A percentile compares a stretch with the other conserved stretches of the same genome.
phyloP scores from a whole-genome alignment of 208 protist species.

The Trypanosomatidae sp. region DNA sequence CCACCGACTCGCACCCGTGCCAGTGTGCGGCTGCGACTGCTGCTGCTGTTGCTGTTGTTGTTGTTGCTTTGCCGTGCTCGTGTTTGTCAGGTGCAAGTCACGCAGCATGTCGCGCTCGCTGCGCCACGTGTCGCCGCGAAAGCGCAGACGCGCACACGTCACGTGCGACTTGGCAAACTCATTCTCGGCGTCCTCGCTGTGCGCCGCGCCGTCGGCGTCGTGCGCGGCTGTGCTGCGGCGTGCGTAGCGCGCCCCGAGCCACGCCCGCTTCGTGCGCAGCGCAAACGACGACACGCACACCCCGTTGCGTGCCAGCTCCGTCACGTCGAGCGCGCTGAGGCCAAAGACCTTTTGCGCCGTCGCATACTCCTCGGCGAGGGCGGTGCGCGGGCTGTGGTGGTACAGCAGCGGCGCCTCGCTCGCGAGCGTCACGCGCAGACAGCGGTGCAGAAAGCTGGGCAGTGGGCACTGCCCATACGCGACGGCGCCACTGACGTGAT shows the following conservation, averaged over 20 bases:
- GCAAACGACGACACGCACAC: constrained; percentile 81
- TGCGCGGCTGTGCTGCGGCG: constrained; percentile 9
- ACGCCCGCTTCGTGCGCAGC: constrained; percentile 47
- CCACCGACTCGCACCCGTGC: constrained; percentile 59
- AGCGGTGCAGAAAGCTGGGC: constrained; percentile 88
- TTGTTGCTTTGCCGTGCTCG: background rate
- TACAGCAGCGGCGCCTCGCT: constrained; percentile 94
- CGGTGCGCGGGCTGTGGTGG: constrained; percentile 62
- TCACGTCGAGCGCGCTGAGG: constrained; percentile 75
- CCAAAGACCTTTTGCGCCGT: constrained; percentile 82
- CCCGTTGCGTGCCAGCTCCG: constrained; percentile 81
- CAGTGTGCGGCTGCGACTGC: constrained; percentile 15
- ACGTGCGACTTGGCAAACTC: constrained; percentile 72
- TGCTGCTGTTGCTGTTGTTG: background rate
- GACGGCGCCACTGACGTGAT: constrained; percentile 93
- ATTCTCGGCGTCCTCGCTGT: constrained; percentile 24
- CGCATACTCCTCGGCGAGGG: constrained; percentile 83
- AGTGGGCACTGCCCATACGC: constrained; percentile 92
- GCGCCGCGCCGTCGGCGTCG: background rate
- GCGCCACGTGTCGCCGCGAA: constrained; percentile 74
- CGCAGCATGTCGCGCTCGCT: constrained; percentile 75
- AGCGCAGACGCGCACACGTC: constrained; percentile 66
- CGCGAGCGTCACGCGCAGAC: constrained; percentile 93
- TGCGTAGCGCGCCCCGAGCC: constrained; percentile 66
- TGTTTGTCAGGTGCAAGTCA: constrained; percentile 33